Conservation (phyloP, 352 stramenopile species). For the Globisporangium acanthophoron region DNA sequence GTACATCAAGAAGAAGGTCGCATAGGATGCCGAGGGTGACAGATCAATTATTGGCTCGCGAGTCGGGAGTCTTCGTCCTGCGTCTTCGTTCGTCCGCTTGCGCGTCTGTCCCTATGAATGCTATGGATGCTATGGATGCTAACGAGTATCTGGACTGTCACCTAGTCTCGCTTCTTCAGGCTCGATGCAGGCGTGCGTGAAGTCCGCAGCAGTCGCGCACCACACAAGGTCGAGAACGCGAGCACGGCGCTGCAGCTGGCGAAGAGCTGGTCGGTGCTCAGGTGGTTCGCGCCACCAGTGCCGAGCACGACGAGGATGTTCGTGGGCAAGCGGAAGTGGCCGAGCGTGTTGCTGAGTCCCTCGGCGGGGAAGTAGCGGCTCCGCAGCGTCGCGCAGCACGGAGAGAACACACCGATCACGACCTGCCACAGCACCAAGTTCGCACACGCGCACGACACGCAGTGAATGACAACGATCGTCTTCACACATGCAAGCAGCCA, state of each 20-base stretch:
- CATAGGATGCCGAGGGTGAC: constrained; percentile 15
- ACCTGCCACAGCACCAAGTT: constrained; percentile 17
- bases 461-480: background rate
- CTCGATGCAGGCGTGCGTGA: background rate
- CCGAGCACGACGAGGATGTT: constrained; percentile 63
- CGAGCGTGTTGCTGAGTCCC: constrained; percentile 41
- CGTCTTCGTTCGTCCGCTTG: background rate
- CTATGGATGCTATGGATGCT: constrained; percentile 17
- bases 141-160: background rate
- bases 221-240: constrained; percentile 25
- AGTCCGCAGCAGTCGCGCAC: constrained; percentile 16
- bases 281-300: constrained; percentile 30
- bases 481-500: background rate
- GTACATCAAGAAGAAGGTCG: constrained; percentile 49
- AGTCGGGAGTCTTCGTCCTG: background rate
- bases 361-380: constrained; percentile 35
- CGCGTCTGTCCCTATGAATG: background rate
- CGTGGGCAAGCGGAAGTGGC: constrained; percentile 49
- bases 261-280: constrained; percentile 33
- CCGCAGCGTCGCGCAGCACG: constrained; percentile 51
- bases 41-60: constrained; percentile 11
- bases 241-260: constrained; percentile 31
- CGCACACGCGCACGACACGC: background rate
- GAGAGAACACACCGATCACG: constrained; percentile 45
- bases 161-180: background rate